phyloP scores from a whole-genome alignment of 352 stramenopile genomes.

The Pythium pectinolyticum region DNA sequence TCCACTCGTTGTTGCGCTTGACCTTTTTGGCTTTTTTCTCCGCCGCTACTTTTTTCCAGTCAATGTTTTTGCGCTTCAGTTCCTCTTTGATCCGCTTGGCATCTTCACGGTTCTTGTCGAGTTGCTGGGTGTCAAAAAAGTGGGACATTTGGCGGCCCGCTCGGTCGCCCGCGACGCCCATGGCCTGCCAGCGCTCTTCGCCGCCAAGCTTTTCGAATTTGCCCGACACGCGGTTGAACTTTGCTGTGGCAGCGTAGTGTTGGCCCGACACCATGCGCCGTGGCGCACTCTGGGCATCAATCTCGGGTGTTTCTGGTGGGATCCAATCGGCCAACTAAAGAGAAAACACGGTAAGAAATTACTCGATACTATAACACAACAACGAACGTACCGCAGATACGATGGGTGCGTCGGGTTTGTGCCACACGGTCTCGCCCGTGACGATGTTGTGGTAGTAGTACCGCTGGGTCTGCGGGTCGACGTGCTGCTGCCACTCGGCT shows the following conservation, averaged over 20 bases:
- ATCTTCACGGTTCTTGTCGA: conserved; percentile 84
- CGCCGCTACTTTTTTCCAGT: conserved; percentile 84
- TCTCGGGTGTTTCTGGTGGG: conserved; percentile 45
- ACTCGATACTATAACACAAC: not conserved
- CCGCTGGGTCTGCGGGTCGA: conserved; percentile 73
- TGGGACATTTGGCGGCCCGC: conserved; percentile 84
- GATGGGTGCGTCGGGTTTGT: conserved; percentile 64
- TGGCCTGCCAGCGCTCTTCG: conserved; percentile 65
- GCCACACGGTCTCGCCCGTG: conserved; percentile 80
- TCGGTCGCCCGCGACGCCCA: conserved; percentile 60
- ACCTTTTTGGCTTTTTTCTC: conserved; percentile 88
- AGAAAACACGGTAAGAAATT: not conserved
- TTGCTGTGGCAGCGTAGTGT: conserved; percentile 66
- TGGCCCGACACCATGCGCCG: conserved; percentile 54
- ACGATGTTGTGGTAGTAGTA: conserved; percentile 87
- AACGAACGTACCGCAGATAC: conserved; percentile 59
- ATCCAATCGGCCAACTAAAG: conserved; percentile 79
- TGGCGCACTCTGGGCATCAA: conserved; percentile 16
- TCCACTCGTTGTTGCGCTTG: conserved; percentile 85
- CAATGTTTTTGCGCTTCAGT: conserved; percentile 82
- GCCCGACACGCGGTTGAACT: conserved; percentile 79
- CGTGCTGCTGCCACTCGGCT: conserved; percentile 81
- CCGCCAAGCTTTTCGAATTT: conserved; percentile 71
- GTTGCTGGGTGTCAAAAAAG: conserved; percentile 79
- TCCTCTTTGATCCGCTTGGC: conserved; percentile 73